Evolutionary conservation across 2,329 filamentous ascomycete genomes (phyloP).

Genomic region (Geosmithia putterillii): DNA sequence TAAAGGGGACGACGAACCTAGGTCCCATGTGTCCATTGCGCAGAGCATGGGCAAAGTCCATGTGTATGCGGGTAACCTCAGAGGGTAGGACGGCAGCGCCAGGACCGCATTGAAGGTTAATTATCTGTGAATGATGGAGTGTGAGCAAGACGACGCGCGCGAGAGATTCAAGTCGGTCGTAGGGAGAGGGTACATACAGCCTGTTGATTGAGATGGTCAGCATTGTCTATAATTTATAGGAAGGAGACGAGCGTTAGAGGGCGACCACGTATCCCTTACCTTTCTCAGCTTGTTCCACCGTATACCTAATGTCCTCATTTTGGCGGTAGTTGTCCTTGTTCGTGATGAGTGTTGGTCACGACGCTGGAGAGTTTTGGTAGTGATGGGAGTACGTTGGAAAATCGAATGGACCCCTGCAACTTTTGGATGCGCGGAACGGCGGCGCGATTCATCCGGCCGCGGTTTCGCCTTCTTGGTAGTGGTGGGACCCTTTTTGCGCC

Average conservation of each 20-base stretch:
- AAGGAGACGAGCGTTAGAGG: slow-evolving; percentile 10
- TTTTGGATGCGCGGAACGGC: not conserved
- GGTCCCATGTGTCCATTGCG: slow-evolving; percentile 61
- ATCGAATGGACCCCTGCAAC: not conserved
- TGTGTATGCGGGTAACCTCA: slow-evolving; percentile 61
- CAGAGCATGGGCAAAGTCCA: slow-evolving; percentile 54
- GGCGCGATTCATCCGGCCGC: not conserved
- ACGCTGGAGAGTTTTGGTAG: not conserved
- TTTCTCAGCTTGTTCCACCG: slow-evolving; percentile 64
- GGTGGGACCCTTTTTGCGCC: not conserved
- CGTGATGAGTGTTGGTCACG: not conserved
- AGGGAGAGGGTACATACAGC: slow-evolving; percentile 4
- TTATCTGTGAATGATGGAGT: slow-evolving; percentile 38
- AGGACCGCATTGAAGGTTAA: slow-evolving; percentile 65
- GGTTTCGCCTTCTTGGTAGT: not conserved
- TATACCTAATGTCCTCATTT: slow-evolving; percentile 40
- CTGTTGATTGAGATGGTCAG: slow-evolving; percentile 1
- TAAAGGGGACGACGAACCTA: slow-evolving; percentile 35
- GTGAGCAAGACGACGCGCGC: slow-evolving; percentile 5
- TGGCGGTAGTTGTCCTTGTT: slow-evolving; percentile 6
- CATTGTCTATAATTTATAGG: not conserved
- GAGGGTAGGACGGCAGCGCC: slow-evolving; percentile 73
- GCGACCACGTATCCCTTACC: slow-evolving; percentile 32
- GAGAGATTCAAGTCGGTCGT: not conserved
- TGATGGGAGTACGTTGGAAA: not conserved